Conservation (phyloP, 148 eudicot genomes). For the Rhododendron ovatum region DNA sequence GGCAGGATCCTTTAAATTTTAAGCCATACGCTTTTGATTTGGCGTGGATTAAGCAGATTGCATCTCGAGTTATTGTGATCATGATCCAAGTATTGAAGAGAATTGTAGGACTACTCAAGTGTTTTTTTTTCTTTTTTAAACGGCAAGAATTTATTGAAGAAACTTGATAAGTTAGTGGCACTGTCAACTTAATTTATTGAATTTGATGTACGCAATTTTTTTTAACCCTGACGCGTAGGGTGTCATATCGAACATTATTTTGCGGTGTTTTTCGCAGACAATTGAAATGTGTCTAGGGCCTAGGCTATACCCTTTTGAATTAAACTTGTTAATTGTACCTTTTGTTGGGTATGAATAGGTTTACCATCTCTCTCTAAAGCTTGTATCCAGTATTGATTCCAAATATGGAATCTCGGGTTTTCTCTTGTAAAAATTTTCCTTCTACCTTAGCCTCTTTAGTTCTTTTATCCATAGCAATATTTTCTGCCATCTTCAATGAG, state of each 20-base stretch:
- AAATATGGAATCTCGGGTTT: not conserved
- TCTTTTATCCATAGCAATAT: not conserved
- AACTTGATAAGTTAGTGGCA: not conserved
- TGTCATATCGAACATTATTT: not conserved
- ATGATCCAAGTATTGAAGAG: not conserved
- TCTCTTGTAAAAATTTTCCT: not conserved
- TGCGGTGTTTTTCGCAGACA: not conserved
- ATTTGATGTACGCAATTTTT: not conserved
- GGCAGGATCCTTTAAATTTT: not conserved
- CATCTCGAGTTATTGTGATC: too few relatives aligned
- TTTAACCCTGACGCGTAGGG: not conserved
- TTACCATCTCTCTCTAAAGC: not conserved
- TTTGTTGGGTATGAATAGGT: not conserved
- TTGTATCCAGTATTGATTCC: not conserved
- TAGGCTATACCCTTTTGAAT: not conserved
- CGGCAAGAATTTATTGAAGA: too few relatives aligned
- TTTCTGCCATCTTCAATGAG: not conserved
- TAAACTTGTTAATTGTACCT: not conserved
- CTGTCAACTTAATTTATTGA: too few relatives aligned
- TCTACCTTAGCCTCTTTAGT: not conserved
- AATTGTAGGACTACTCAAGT: not conserved
- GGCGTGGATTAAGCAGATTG: not conserved
- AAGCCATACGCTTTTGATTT: not conserved
- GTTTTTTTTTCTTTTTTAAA: too few relatives aligned
- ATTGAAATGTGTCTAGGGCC: too few relatives aligned